phyloP scores from a whole-genome alignment of 2,329 filamentous ascomycete genomes.

The Pseudogymnoascus sp. region DNA sequence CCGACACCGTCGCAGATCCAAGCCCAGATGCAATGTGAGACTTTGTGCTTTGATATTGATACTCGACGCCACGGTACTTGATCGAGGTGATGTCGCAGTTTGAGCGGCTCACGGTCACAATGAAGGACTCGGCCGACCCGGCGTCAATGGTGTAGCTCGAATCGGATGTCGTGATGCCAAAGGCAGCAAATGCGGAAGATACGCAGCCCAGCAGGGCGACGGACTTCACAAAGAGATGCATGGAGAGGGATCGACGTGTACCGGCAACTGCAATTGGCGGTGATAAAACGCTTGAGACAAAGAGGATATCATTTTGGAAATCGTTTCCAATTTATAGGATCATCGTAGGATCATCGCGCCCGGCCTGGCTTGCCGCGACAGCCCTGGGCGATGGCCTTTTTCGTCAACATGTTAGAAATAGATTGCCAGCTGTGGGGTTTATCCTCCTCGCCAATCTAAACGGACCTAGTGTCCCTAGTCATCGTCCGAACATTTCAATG shows the following conservation, averaged over 20 bases:
- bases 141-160: slow-evolving; percentile 40
- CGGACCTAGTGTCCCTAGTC: not conserved
- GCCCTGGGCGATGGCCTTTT: not conserved
- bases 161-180: slow-evolving; percentile 35
- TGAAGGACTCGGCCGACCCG: slow-evolving; percentile 39
- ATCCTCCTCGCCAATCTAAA: slow-evolving; percentile 6
- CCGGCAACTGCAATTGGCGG: not conserved
- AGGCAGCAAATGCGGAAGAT: slow-evolving; percentile 31
- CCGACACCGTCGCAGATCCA: slow-evolving; percentile 46
- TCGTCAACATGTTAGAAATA: not conserved
- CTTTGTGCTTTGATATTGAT: slow-evolving; percentile 43
- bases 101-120: slow-evolving; percentile 42
- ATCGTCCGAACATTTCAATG: not conserved
- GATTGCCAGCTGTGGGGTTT: not conserved
- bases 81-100: slow-evolving; percentile 58
- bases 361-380: not conserved
- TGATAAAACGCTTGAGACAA: not conserved
- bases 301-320: not conserved
- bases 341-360: not conserved
- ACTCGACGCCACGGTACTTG: slow-evolving; percentile 48
- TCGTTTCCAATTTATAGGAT: slow-evolving; percentile 5
- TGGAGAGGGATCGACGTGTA: not conserved
- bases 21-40: slow-evolving; percentile 53
- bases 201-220: not conserved
- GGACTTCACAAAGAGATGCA: not conserved